A percentile compares a stretch with the other conserved stretches of the same genome.
These are phyloP conservation scores for Filobasidium uniguttulatum DNA, from an alignment of 1,284 basidiomycete species.

Conservation along the genomic window DNA sequence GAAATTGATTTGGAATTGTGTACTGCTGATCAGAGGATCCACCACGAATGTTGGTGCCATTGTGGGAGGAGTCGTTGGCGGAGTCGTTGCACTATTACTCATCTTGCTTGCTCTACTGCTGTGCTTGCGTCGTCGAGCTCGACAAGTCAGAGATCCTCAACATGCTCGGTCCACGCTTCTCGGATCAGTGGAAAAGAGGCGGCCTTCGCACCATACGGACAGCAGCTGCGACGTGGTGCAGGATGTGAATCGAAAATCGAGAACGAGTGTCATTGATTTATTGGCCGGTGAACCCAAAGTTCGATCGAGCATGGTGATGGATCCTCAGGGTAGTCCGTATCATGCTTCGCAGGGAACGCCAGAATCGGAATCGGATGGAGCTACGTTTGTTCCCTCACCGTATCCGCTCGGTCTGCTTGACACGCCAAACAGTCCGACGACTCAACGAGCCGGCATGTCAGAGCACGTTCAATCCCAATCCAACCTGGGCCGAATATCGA, in stretches of 20 bases:
- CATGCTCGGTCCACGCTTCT: slow-evolving; percentile 3
- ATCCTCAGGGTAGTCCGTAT: too few species aligned
- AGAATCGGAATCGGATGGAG: too few species aligned
- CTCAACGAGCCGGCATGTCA: too few species aligned
- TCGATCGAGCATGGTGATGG: too few species aligned
- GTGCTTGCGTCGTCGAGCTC: slow-evolving; percentile 5
- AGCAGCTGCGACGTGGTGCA: neutral
- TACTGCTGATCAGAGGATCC: too few species aligned
- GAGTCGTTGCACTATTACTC: slow-evolving; percentile 9
- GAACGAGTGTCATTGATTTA: slow-evolving; percentile 4
- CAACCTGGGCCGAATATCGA: too few species aligned
- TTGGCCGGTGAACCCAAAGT: slow-evolving; percentile 2
- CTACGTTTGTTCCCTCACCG: too few species aligned
- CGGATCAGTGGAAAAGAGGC: neutral
- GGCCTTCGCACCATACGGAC: neutral
- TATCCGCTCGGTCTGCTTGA: too few species aligned
- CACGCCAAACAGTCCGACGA: too few species aligned
- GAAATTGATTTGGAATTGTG: too few species aligned
- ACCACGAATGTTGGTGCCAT: slow-evolving; percentile 14
- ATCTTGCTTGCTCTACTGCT: slow-evolving; percentile 4
- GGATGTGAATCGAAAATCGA: slow-evolving; percentile 2
- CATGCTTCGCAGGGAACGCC: too few species aligned
- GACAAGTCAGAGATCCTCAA: slow-evolving; percentile 2
- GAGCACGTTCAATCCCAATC: too few species aligned
- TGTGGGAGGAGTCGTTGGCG: slow-evolving; percentile 14